A percentile compares a stretch with the other conserved stretches of the same genome.
Evolutionary conservation across 352 stramenopile genomes (phyloP).

Genomic region (Phytophthora tentaculata): DNA sequence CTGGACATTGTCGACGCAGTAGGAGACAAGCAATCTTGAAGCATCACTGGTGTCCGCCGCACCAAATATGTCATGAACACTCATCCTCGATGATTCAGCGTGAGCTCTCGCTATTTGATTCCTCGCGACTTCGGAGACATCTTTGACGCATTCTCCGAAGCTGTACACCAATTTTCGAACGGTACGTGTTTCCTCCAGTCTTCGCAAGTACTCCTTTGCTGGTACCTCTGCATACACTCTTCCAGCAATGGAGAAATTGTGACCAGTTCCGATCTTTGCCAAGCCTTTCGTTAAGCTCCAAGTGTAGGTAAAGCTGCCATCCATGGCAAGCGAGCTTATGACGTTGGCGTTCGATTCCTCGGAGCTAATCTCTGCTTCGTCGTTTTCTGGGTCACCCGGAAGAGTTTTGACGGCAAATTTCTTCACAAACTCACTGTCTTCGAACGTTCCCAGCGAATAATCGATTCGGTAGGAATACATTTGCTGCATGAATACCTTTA

Average conservation of each 20-base stretch:
- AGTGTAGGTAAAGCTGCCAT: slow-evolving; percentile 73
- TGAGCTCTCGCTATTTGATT: slow-evolving; percentile 20
- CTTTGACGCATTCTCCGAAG: slow-evolving; percentile 34
- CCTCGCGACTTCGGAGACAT: slow-evolving; percentile 42
- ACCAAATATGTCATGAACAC: slow-evolving; percentile 33
- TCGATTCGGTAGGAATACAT: slow-evolving; percentile 66
- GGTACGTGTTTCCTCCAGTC: slow-evolving; percentile 27
- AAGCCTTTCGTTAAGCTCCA: slow-evolving; percentile 57
- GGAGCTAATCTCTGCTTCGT: slow-evolving; percentile 6
- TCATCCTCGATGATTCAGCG: slow-evolving; percentile 4
- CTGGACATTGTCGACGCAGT: slow-evolving; percentile 20
- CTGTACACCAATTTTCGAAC: slow-evolving; percentile 44
- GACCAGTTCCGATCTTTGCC: slow-evolving; percentile 70
- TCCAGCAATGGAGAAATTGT: slow-evolving; percentile 77
- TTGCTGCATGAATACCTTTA: slow-evolving; percentile 43
- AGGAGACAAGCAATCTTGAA: slow-evolving; percentile 39
- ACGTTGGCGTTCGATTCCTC: slow-evolving; percentile 4
- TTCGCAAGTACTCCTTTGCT: slow-evolving; percentile 35
- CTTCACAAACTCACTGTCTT: slow-evolving; percentile 47
- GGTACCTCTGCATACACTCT: slow-evolving; percentile 59
- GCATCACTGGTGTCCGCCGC: neutral
- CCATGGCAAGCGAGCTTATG: slow-evolving; percentile 45
- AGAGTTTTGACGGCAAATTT: slow-evolving; percentile 57
- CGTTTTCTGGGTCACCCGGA: slow-evolving; percentile 20
- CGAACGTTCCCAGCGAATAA: slow-evolving; percentile 58